Conservation (phyloP, 768 basidiomycete genomes). For the Russula virescens region DNA sequence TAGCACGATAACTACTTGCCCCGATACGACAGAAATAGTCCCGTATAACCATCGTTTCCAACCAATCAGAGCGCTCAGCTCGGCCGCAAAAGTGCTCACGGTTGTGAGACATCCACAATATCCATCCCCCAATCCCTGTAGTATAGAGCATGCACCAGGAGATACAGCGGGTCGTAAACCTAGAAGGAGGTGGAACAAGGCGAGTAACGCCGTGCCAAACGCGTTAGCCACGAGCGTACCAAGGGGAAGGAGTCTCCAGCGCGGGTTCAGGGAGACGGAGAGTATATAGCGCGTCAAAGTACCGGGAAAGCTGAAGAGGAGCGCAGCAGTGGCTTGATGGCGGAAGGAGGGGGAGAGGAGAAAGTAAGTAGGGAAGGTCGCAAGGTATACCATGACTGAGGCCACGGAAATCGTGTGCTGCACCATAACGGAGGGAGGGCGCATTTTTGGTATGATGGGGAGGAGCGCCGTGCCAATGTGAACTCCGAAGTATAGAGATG, state of each 20-base stretch:
- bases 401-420: constrained; percentile 49
- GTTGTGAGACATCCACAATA: constrained; percentile 96
- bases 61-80: constrained; percentile 53
- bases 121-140: constrained; percentile 84
- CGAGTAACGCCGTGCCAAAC: constrained; percentile 78
- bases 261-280: constrained; percentile 64
- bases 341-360: constrained; percentile 63
- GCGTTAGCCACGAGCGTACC: constrained; percentile 77
- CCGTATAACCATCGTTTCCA: constrained; percentile 63
- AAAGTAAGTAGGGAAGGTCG: constrained; percentile 75
- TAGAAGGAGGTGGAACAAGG: constrained; percentile 66
- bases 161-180: constrained; percentile 42
- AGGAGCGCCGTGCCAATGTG: constrained; percentile 45
- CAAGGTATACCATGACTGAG: constrained; percentile 63
- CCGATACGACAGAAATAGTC: constrained; percentile 32
- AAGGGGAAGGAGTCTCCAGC: constrained; percentile 56
- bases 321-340: constrained; percentile 75
- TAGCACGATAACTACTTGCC: constrained; percentile 64
- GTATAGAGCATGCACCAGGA: constrained; percentile 54
- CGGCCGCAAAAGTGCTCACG: constrained; percentile 87
- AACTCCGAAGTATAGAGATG: constrained; percentile 70
- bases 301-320: constrained; percentile 88
- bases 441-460: constrained; percentile 39
- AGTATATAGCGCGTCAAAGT: constrained; percentile 78
- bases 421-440: constrained; percentile 38